Base-by-base conservation (phyloP, 176 grass and related monocot genomes). In the Carex kokanica region DNA sequence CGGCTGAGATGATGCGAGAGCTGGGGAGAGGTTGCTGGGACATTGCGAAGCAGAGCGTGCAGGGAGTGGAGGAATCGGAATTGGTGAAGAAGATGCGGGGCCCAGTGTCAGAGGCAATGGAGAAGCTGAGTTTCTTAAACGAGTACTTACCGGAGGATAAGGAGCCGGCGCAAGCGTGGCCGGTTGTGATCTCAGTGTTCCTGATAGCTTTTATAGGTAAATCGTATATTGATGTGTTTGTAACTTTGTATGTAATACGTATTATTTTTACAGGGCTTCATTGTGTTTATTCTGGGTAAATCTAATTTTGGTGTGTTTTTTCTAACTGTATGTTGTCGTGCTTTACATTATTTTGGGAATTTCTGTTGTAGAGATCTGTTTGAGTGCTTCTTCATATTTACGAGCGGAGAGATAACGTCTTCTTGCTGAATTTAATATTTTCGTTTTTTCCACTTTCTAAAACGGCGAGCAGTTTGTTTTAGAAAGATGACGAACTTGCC, bases 131-230 rank as follows among this genome's bases (percentile, higher is more conserved):
- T 74, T 98, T 98, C 89, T 90, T 98, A 88, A 98, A 98, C 86
- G 93, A 95, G 82, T 98, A 90, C 91, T 90, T 98, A 69, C 96
- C 96, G 0, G 96, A 98, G 89, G 96, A 98, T 81, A 93, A 93
- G 43, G 96, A 98, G 81, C 96, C 96, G 49, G 78, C 78, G 57
- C 90, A 92, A 56, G 90, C 92, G 1, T 98, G 96, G 96, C 75
- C 77, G 47, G 72, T 95, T 83, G 89, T 98, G 75, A 88, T 94
- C 69, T 85, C 88, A 11, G 96, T 98, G 82, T 90, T 92, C 17
- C 89, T 93, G 21, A 72, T 95, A 67, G 87, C 96, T 27, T 84
- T 98, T 59, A 54, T 91, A 83, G 93, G 96, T 98, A 91, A 59
- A 68, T 67, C 17, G 6, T 29, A 67, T 67, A 67, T n/a, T 66